A percentile compares a stretch with the other conserved stretches of the same genome.
Conservation (phyloP, 139 green algal genomes). For the Coelastrella sp. region DNA sequence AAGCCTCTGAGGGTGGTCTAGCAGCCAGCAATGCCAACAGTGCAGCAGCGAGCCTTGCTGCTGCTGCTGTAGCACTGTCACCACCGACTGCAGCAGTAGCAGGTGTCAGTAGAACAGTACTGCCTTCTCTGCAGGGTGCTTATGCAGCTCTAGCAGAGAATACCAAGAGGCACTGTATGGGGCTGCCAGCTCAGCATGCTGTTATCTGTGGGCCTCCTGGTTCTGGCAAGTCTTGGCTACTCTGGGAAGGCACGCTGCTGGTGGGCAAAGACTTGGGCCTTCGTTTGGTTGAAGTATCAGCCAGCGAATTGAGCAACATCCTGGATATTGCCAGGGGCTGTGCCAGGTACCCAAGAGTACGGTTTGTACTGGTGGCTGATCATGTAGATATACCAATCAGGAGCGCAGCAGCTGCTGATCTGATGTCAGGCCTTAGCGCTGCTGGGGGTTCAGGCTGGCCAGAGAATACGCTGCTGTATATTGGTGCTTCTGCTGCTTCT, state of each 20-base stretch:
- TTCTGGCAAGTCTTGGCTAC: constrained; percentile 66
- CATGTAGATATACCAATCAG: constrained; percentile 62
- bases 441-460: constrained; percentile 59
- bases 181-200: constrained; percentile 56
- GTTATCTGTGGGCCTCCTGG: constrained; percentile 44
- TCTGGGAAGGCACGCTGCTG: constrained; percentile 66
- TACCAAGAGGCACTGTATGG: constrained; percentile 58
- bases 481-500: constrained; percentile 47
- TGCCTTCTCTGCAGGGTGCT: background rate
- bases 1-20: constrained; percentile 48
- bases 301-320: constrained; percentile 43
- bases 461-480: constrained; percentile 63
- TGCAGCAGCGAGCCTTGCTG: background rate
- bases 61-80: constrained; percentile 5
- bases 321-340: constrained; percentile 56
- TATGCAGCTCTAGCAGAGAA: constrained; percentile 53
- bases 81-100: background rate
- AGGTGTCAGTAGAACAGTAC: background rate
- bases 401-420: constrained; percentile 30
- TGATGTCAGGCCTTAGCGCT: constrained; percentile 50
- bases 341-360: constrained; percentile 48
- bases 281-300: constrained; percentile 62
- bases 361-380: constrained; percentile 56
- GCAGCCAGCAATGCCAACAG: background rate
- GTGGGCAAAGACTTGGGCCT: constrained; percentile 53